These are phyloP conservation scores for Podospora anserina DNA, from an alignment of 495 filamentous ascomycete genomes.

Conservation along the genomic window DNA sequence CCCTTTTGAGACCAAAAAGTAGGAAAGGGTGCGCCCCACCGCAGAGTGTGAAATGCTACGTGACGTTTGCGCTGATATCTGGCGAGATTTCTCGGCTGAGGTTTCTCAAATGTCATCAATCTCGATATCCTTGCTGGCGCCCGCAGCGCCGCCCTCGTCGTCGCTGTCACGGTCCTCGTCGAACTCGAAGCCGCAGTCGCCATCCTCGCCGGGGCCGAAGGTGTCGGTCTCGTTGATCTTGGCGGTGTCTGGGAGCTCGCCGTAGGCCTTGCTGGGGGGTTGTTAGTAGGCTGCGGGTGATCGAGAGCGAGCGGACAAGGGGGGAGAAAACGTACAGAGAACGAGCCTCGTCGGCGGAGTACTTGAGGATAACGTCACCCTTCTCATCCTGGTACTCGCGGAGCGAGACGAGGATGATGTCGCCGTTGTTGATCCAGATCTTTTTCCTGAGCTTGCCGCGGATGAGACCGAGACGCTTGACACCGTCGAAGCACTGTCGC, in stretches of 20 bases:
- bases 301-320: too few relatives aligned
- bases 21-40: conserved; percentile 21
- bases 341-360: conserved; percentile 94
- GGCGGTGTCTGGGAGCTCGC: conserved; percentile 92
- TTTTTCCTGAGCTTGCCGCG: conserved; percentile 98
- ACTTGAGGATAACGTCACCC: conserved; percentile 98
- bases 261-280: conserved; percentile 71
- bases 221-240: conserved; percentile 63
- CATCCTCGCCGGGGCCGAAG: conserved; percentile 47
- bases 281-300: conserved; percentile 11
- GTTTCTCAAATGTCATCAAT: conserved; percentile 65
- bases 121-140: conserved; percentile 62
- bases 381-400: conserved; percentile 99
- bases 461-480: conserved; percentile 79
- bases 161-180: conserved; percentile 83
- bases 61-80: conserved; percentile 4
- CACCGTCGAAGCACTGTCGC: conserved; percentile 86
- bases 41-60: neutral
- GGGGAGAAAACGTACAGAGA: conserved; percentile 50
- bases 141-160: conserved; percentile 56
- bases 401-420: conserved; percentile 94
- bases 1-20: conserved; percentile 9
- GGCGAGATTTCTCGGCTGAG: neutral
- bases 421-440: conserved; percentile 97
- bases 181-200: conserved; percentile 82